phyloP scores from a whole-genome alignment of 805 yeast genomes.

The Sungouiozyma ichnusensis region DNA sequence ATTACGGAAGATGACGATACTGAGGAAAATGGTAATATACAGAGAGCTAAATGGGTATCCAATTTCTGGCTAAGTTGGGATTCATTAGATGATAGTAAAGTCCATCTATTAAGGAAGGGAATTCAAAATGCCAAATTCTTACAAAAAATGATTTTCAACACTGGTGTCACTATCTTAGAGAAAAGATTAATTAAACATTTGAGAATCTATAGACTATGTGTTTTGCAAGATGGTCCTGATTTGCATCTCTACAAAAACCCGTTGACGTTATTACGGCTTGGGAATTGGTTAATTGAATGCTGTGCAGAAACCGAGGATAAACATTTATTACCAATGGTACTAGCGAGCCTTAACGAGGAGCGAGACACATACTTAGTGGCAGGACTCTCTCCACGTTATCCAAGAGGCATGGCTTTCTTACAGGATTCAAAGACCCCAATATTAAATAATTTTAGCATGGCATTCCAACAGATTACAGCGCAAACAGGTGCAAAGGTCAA shows the following conservation, averaged over 20 bases:
- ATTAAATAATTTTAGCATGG: conserved; percentile 76
- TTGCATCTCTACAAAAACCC: conserved; percentile 75
- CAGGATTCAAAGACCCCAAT: conserved; percentile 33
- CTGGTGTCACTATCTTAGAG: conserved; percentile 85
- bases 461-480: conserved; percentile 80
- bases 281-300: conserved; percentile 84
- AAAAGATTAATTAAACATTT: conserved; percentile 70
- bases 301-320: conserved; percentile 67
- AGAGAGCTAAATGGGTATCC: conserved; percentile 60
- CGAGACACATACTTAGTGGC: conserved; percentile 77
- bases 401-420: conserved; percentile 34
- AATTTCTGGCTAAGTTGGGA: conserved; percentile 68
- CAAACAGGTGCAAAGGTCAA: conserved; percentile 80
- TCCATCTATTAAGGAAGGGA: conserved; percentile 36
- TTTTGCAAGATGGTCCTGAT: conserved; percentile 82
- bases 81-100: conserved; percentile 39
- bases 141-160: conserved; percentile 74
- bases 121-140: conserved; percentile 72
- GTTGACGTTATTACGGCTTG: conserved; percentile 69
- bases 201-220: conserved; percentile 73
- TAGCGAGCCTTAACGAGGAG: conserved; percentile 67
- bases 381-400: conserved; percentile 79
- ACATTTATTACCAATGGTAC: conserved; percentile 64
- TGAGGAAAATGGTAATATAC: conserved; percentile 9
- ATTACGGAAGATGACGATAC: conserved; percentile 24